phyloP scores from a whole-genome alignment of 2,329 filamentous ascomycete species.

The Cladosporium sp. region DNA sequence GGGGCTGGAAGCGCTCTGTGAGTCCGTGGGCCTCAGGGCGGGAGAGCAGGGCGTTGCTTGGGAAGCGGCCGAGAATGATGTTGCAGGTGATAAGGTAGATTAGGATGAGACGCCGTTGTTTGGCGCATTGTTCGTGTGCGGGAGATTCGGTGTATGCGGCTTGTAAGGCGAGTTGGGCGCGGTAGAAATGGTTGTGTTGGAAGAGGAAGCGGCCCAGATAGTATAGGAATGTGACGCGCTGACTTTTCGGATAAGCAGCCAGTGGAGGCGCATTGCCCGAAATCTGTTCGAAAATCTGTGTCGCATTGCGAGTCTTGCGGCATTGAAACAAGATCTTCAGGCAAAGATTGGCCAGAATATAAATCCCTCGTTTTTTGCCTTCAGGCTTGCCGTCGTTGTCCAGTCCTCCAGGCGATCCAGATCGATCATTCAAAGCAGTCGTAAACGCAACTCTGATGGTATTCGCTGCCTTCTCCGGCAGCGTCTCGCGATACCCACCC shows the following conservation, averaged over 20 bases:
- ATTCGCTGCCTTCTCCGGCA: constrained; percentile 86
- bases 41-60: constrained; percentile 65
- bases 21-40: constrained; percentile 71
- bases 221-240: constrained; percentile 91
- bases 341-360: constrained; percentile 88
- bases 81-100: constrained; percentile 82
- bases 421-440: constrained; percentile 81
- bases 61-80: constrained; percentile 81
- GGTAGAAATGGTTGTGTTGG: constrained; percentile 78
- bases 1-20: constrained; percentile 66
- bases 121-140: constrained; percentile 46
- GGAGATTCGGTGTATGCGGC: constrained; percentile 78
- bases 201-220: constrained; percentile 91
- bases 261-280: constrained; percentile 80
- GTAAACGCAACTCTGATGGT: constrained; percentile 89
- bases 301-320: constrained; percentile 77
- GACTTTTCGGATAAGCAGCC: constrained; percentile 76
- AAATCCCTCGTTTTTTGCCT: constrained; percentile 84
- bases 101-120: constrained; percentile 77
- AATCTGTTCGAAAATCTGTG: constrained; percentile 88
- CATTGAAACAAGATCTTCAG: constrained; percentile 88
- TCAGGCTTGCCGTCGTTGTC: constrained; percentile 65
- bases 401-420: constrained; percentile 55
- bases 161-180: constrained; percentile 73
- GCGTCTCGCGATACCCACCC: constrained; percentile 70